Evolutionary conservation across 176 grass and related monocot genomes (phyloP).

Genomic region (Triticum timopheevii): DNA sequence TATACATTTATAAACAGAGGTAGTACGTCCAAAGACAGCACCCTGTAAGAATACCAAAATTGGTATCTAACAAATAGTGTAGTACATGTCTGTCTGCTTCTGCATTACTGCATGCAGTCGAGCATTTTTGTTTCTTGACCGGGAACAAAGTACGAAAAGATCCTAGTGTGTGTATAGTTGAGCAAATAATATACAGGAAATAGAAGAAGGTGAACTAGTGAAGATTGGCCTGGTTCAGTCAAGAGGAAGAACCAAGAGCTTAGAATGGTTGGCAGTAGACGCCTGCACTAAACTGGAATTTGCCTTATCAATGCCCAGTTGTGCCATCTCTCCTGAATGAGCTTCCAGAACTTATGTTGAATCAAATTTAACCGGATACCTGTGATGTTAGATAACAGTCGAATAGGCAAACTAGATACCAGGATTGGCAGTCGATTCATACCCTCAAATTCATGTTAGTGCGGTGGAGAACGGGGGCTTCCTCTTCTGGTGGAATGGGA

Average conservation of each 20-base stretch:
- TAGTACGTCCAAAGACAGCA: neutral
- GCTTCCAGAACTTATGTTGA: neutral
- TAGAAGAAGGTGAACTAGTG: neutral
- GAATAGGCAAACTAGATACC: neutral
- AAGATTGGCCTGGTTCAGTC: neutral
- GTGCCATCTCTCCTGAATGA: neutral
- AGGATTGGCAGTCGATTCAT: neutral
- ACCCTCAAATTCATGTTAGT: neutral
- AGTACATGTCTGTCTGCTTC: neutral
- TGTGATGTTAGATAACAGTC: neutral
- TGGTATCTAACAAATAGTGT: neutral
- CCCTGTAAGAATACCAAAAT: neutral
- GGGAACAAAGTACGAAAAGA: too few relatives aligned
- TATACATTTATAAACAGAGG: too few relatives aligned
- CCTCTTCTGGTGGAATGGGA: neutral
- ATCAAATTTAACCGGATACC: neutral
- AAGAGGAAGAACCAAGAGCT: neutral
- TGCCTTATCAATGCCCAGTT: neutral
- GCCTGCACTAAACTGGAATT: neutral
- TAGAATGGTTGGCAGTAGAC: neutral
- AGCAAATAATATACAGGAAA: neutral
- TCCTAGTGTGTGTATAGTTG: neutral
- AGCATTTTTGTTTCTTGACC: neutral
- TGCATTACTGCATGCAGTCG: neutral
- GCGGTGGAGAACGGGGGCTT: neutral